These are phyloP conservation scores for Misopates orontium DNA, from an alignment of 257 asterid species.

Conservation along the genomic window DNA sequence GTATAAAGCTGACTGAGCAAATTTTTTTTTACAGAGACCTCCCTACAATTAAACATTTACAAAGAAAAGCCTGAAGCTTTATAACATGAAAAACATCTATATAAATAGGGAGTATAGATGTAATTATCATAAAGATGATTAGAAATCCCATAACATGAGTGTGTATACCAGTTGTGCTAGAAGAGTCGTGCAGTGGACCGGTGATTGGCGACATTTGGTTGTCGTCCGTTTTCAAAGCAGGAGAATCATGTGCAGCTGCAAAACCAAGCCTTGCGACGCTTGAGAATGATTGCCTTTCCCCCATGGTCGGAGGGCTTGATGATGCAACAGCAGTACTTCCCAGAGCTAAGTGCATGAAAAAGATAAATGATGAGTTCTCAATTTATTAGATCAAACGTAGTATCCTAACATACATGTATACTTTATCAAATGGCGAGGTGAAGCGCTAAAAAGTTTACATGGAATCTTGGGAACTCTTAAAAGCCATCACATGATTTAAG, in stretches of 20 bases:
- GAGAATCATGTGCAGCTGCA: slow-evolving; percentile 93
- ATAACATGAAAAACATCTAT: too few species aligned
- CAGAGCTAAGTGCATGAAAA: slow-evolving; percentile 54
- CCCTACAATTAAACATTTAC: too few species aligned
- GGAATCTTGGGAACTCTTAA: neutral
- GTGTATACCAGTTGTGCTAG: slow-evolving; percentile 43
- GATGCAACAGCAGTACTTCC: slow-evolving; percentile 60
- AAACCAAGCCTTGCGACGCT: slow-evolving; percentile 89
- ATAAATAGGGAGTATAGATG: too few species aligned
- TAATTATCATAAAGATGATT: too few species aligned
- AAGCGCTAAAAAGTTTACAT: neutral
- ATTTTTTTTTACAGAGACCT: too few species aligned
- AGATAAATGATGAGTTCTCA: slow-evolving; percentile 24
- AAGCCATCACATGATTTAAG: neutral
- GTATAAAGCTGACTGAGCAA: too few species aligned
- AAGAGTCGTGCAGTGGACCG: slow-evolving; percentile 37
- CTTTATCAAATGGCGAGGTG: slow-evolving; percentile 5
- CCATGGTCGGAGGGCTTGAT: slow-evolving; percentile 54
- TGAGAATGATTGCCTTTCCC: slow-evolving; percentile 66
- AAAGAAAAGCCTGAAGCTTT: too few species aligned
- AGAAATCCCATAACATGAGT: neutral
- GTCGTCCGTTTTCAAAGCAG: slow-evolving; percentile 48
- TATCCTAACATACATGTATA: neutral
- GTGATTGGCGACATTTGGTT: slow-evolving; percentile 29
- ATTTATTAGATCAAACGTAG: neutral